Base-by-base conservation (phyloP, 1,284 basidiomycete species). In the Rhodotorula mucilaginosa region DNA sequence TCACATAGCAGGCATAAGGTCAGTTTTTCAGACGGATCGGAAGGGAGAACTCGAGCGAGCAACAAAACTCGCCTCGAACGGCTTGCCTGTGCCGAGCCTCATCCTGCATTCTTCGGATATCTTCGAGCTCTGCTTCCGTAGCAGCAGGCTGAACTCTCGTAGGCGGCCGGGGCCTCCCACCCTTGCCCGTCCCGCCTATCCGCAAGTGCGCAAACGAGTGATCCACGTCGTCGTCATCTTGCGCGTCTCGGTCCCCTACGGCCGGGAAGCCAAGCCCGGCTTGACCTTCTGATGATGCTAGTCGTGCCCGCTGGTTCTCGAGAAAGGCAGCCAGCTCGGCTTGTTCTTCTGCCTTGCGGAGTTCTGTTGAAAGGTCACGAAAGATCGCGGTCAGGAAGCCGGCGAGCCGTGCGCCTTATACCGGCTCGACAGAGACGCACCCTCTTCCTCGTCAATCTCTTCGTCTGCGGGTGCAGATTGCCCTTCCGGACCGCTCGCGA, bases 361-460 rank as follows among this genome's bases (percentile, higher is more conserved):
- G 61, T 29, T 68, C 70, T 72, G 67, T 15, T 23, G 6, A 7
- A 1, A 4, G 39, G 39, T 44, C 39, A 3, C 34, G 23, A 21
- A 15, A 8, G 23, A 21, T 18, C n/a, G 7, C 10, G 58, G 58
- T 21, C 2, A n/a, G 39, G 21, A 2, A 4, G 5, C 3, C 58
- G 34, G 23, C 19, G 5, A 10, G 19, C 34, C 39, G 5, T 4
- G 23, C 12, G 34, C 2, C 8, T 4, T 4, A 26, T 10, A 13
- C 10, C 18, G 21, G 21, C 29, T 16, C 13, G 6, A 19, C 31
- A 12, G 2, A 5, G 6, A 48, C 70, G 48, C 21, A 72, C 70
- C 67, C 13, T 66, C 54, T 21, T 69, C 67, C 52, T 72, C 70
- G 52, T 72, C 70, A 4, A 72, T 64, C 56, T 72, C 70, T 18